Conservation (phyloP, 768 basidiomycete genomes). For the Melanogaster broomeanus region DNA sequence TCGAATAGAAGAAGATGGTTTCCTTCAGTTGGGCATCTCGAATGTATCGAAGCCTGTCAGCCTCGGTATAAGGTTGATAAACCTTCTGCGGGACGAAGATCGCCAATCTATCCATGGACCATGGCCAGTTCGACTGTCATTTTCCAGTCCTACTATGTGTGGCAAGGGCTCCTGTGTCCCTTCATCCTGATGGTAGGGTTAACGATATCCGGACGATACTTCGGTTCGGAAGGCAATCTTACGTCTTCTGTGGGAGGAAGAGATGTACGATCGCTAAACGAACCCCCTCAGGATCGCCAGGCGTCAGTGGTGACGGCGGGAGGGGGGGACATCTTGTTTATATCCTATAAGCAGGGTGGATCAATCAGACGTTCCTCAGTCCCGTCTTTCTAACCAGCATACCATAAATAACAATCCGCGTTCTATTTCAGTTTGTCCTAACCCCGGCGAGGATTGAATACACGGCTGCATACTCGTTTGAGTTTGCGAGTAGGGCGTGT, state of each 20-base stretch:
- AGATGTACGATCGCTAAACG: not conserved
- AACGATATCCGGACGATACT: not conserved
- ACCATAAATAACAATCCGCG: slow-evolving; percentile 6
- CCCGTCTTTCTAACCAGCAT: not conserved
- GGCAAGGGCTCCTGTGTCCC: slow-evolving; percentile 19
- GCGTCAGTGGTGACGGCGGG: slow-evolving; percentile 12
- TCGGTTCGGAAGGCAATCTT: slow-evolving; percentile 1
- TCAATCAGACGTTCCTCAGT: not conserved
- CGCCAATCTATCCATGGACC: slow-evolving; percentile 33
- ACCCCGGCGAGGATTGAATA: slow-evolving; percentile 12
- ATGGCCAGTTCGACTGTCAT: slow-evolving; percentile 4
- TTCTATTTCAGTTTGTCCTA: slow-evolving; percentile 5
- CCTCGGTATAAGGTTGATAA: slow-evolving; percentile 77
- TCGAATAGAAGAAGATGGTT: slow-evolving; percentile 64
- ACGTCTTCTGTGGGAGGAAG: slow-evolving; percentile 10
- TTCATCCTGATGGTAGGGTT: slow-evolving; percentile 19
- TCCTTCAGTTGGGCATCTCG: slow-evolving; percentile 63
- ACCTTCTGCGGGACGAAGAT: slow-evolving; percentile 70
- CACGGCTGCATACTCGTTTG: not conserved
- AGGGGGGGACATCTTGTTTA: slow-evolving; percentile 6
- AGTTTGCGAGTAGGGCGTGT: slow-evolving; percentile 10
- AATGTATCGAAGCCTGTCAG: slow-evolving; percentile 76
- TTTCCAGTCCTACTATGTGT: slow-evolving; percentile 32
- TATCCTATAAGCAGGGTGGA: slow-evolving; percentile 11
- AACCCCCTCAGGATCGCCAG: slow-evolving; percentile 1